phyloP scores from a whole-genome alignment of 2,329 filamentous ascomycete species.

The Colletotrichum melonis region DNA sequence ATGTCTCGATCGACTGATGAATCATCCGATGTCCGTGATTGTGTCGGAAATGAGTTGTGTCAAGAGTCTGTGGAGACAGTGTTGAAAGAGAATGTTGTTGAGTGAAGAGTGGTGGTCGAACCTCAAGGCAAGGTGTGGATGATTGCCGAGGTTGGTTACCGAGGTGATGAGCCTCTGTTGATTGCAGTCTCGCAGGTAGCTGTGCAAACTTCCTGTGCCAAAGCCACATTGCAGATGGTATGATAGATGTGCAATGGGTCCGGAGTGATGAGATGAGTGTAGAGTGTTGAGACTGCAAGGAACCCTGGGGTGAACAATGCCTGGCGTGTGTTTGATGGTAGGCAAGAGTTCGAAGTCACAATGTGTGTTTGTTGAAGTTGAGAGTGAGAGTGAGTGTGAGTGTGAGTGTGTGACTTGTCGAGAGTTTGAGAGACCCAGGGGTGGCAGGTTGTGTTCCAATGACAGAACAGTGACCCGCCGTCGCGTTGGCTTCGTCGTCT shows the following conservation, averaged over 20 bases:
- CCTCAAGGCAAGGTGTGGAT: background rate
- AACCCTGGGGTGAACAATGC: background rate
- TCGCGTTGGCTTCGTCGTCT: slow-evolving; percentile 18
- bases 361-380: background rate
- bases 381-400: background rate
- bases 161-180: background rate
- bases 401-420: background rate
- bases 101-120: background rate
- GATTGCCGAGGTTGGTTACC: background rate
- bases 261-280: background rate
- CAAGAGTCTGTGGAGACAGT: no score
- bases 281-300: background rate
- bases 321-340: background rate
- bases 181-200: background rate
- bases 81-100: background rate
- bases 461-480: background rate
- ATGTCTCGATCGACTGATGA: background rate
- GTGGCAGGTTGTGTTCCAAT: background rate
- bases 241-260: background rate
- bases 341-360: background rate
- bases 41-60: no score
- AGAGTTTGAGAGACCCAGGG: background rate
- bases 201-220: background rate
- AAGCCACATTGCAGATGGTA: background rate
- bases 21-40: background rate